phyloP scores from a whole-genome alignment of 805 yeast genomes.

The Saccharomyces eubayanus region DNA sequence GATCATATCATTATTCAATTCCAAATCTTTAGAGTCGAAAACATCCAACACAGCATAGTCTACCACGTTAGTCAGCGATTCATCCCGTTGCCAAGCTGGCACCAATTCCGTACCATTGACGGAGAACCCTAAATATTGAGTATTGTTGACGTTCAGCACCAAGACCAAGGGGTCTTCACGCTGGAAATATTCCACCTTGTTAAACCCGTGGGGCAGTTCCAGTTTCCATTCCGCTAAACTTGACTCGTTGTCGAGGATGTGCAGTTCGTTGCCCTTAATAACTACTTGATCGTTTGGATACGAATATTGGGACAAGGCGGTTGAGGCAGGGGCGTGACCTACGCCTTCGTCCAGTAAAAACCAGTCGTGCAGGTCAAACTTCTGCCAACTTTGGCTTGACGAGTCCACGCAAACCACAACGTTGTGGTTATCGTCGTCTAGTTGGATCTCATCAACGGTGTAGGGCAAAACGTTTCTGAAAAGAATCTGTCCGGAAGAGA shows the following conservation, averaged over 20 bases:
- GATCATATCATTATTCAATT: slow-evolving; percentile 15
- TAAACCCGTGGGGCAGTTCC: slow-evolving; percentile 13
- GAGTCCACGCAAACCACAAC: slow-evolving; percentile 4
- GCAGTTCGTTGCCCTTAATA: slow-evolving; percentile 6
- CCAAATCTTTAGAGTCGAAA: slow-evolving; percentile 14
- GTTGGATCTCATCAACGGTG: slow-evolving; percentile 10
- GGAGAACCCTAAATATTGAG: slow-evolving; percentile 12
- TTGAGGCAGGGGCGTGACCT: neutral
- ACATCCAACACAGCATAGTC: slow-evolving; percentile 27
- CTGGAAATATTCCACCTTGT: slow-evolving; percentile 10
- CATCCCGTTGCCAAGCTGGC: slow-evolving; percentile 38
- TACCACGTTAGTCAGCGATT: slow-evolving; percentile 33
- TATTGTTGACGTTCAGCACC: neutral
- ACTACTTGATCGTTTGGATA: slow-evolving; percentile 10
- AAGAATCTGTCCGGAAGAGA: slow-evolving; percentile 27
- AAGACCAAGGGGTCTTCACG: neutral
- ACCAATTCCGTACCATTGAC: slow-evolving; percentile 17
- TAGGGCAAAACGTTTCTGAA: slow-evolving; percentile 29
- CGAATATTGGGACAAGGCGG: slow-evolving; percentile 12
- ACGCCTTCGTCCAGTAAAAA: slow-evolving; percentile 5
- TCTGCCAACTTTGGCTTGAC: neutral
- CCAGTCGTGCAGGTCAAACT: slow-evolving; percentile 16
- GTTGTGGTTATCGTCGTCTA: slow-evolving; percentile 7
- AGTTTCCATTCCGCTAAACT: slow-evolving; percentile 8
- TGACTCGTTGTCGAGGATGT: slow-evolving; percentile 16